Evolutionary conservation across 78 protist species (phyloP).

Genomic region (Guillardia theta): DNA sequence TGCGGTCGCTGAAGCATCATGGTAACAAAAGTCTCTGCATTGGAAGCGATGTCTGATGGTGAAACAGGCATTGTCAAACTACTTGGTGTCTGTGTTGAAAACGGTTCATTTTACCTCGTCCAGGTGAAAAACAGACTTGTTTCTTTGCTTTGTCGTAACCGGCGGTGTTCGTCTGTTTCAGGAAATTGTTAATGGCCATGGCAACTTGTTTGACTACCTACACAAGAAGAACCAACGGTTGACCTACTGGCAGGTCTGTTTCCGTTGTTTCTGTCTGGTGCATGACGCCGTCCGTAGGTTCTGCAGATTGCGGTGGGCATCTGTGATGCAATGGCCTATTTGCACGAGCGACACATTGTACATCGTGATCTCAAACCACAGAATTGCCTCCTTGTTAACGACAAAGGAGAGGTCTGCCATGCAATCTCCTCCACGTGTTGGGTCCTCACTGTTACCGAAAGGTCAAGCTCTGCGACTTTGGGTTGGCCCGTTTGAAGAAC

Average conservation of each 20-base stretch:
- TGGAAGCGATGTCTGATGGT: no score
- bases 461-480: conserved; percentile 36
- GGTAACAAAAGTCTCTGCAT: no score
- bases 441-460: no score
- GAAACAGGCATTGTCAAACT: conserved; percentile 37
- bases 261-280: neutral
- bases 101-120: neutral
- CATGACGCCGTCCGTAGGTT: neutral
- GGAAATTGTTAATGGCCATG: conserved; percentile 17
- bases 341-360: neutral
- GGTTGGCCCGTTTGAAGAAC: neutral
- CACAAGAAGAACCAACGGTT: conserved; percentile 28
- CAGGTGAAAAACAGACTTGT: neutral
- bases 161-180: neutral
- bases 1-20: conserved; percentile 14
- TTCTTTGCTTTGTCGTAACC: neutral
- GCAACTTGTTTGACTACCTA: conserved; percentile 17
- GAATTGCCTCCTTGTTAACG: conserved; percentile 42
- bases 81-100: conserved; percentile 26
- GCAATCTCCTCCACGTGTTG: no score
- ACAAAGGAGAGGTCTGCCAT: conserved; percentile 1
- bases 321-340: neutral
- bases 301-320: no score
- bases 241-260: neutral
- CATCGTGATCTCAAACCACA: conserved; percentile 44